Percentiles rank a stretch among this genome's conserved stretches.
These are phyloP conservation scores for Fusarium algeriense DNA, from an alignment of 2,329 filamentous ascomycete species.

Conservation along the genomic window DNA sequence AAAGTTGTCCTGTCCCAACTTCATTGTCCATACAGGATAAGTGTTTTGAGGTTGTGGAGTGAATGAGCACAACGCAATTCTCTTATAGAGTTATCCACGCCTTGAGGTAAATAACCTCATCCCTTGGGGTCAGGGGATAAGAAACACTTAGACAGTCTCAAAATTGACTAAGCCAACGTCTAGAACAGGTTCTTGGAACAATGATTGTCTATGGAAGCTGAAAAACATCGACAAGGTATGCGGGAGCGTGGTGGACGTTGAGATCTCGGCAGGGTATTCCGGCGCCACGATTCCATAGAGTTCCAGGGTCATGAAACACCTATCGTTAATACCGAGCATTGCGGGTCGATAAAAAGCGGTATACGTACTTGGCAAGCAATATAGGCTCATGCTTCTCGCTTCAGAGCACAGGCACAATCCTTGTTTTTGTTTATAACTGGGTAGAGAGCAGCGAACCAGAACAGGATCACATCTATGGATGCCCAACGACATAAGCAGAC, in stretches of 20 bases:
- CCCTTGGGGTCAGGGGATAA: neutral
- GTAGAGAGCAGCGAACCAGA: conserved; percentile 13
- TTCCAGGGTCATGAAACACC: conserved; percentile 20
- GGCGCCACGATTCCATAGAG: conserved; percentile 33
- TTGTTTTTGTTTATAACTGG: conserved; percentile 16
- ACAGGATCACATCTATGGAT: conserved; percentile 13
- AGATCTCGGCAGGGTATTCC: conserved; percentile 27
- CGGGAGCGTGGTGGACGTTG: conserved; percentile 19
- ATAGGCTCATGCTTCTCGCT: conserved; percentile 11
- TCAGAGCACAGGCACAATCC: conserved; percentile 9
- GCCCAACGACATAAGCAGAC: conserved; percentile 20
- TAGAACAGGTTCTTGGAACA: conserved; percentile 20
- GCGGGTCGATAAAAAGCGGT: conserved; percentile 36
- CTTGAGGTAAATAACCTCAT: neutral
- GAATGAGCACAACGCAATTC: neutral
- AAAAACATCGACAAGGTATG: conserved; percentile 24
- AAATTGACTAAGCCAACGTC: conserved; percentile 19
- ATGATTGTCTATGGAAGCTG: conserved; percentile 25
- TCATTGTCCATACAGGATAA: conserved; percentile 22
- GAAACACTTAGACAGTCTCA: neutral
- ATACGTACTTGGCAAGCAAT: conserved; percentile 10
- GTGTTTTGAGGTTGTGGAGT: neutral
- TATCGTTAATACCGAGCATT: conserved; percentile 11
- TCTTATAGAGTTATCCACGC: neutral
- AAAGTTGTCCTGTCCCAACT: neutral